Evolutionary conservation across 2,329 filamentous ascomycete species (phyloP), one percentile per base, ranked within the genome.

Genomic region (Diaporthe amygdali): DNA sequence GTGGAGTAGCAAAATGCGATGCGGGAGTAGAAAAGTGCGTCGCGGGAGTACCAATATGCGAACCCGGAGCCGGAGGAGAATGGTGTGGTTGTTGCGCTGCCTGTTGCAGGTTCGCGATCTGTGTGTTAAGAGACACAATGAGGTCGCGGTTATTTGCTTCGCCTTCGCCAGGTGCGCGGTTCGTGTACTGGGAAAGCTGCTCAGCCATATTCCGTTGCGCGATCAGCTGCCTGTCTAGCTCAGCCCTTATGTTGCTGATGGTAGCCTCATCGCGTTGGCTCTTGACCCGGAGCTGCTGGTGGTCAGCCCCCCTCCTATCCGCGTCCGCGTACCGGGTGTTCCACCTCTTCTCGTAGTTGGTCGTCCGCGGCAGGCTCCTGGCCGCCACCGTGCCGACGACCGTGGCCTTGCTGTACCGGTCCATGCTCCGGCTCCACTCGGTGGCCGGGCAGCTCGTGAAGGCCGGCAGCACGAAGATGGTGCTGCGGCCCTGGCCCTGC

Each of bases 391-490:
- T 74, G 32, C 76, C 73, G 47, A 82, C 77, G 1, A 82, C 76
- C 12, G 76, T 86, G 12, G 87, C 87, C 22, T 79, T 79, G 41
- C 15, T n/a, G 56, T 71, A 52, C 25, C 74, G 74, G 77, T 89
- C 87, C 30, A 86, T 79, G 68, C 81, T 77, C n/a, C 81, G 78
- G 1, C 86, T 89, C 37, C 83, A 78, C 70, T 78, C 76, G 8
- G 83, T 81, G 25, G 78, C 82, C 0, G 87, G 85, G 68, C 89
- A 86, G 27, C 82, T 78, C 15, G 82, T 80, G 70, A 84, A 83
- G 3, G 84, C 87, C 0, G 88, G 88, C 34, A 89, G 79, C 9
- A 90, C 78, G 75, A 89, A 90, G 71, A 90, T 79, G 59, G 87
- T 86, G 2, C 82, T 81, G 44, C 79, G 77, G 0, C 84, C 83